Evolutionary conservation across 305 asterid genomes (phyloP), one percentile per base, ranked within the genome.

Genomic region (Lippia alba): DNA sequence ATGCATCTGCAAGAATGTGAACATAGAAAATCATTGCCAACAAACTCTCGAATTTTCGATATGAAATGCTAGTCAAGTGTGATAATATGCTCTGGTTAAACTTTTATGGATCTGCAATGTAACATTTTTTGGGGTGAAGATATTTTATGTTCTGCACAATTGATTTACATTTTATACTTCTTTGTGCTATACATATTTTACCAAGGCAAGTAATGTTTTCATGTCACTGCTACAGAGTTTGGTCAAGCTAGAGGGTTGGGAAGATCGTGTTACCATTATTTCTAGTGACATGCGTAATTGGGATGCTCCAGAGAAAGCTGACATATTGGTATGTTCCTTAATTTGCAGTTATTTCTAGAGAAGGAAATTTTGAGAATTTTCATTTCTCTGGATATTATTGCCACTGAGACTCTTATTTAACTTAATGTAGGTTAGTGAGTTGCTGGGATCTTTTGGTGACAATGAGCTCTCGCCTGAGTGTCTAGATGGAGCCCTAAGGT

Each of bases 381-480:
- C 30, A 24, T 67, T 49, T 20, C 56, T 66, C 58, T 64, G 41
- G 56, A 56, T 53, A 64, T 50, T 32, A 18, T 55, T 49, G 56
- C 41, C 61, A 12, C 12, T 54, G n/a, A 48, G 49, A 68, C 75
- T 64, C 4, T 81, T 53, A n/a, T 62, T 65, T 40, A 49, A 69
- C 64, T 74, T 79, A 64, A 70, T 76, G 60, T 74, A 92, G 99
- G 99, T 95, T 64, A 92, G 99, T 75, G 99, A 95, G 79, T 83
- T 95, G 84, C 94, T 95, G 75, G 99, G 99, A 51, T 95, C 99
- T 14, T 95, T 95, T 70, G 99, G 97, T 59, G 99, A 95, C 82
- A 95, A 95, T 80, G 99, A 95, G 87, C 92, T 95, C 73, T 95
- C 99, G 45, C 99, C 99, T 6, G 99, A 95, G 82, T 95, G 98